These are phyloP conservation scores for Acanthamoeba quina DNA, from an alignment of 208 protist species.

Conservation along the genomic window DNA sequence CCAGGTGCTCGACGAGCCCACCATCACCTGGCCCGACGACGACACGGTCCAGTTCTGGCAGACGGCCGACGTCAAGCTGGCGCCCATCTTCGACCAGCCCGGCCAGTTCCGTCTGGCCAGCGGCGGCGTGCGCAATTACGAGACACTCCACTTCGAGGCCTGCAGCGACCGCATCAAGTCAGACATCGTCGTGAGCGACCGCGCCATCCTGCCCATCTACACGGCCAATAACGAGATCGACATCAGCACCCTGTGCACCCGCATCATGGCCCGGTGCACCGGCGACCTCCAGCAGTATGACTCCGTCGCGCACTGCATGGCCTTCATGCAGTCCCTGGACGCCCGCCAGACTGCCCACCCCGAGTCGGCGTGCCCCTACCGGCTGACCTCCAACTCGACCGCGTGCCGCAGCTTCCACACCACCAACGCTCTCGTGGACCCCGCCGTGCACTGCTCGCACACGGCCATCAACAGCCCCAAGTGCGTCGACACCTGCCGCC, in stretches of 20 bases:
- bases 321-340: constrained; percentile 13
- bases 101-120: neutral
- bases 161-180: neutral
- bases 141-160: neutral
- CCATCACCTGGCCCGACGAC: neutral
- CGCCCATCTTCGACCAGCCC: neutral
- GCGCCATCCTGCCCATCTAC: neutral
- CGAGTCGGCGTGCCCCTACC: neutral
- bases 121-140: neutral
- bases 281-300: neutral
- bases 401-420: constrained; percentile 18
- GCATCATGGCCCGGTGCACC: neutral
- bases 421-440: neutral
- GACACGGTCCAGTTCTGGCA: neutral
- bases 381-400: constrained; percentile 16
- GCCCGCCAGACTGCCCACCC: neutral
- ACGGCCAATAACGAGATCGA: neutral
- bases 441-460: constrained; percentile 38
- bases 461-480: neutral
- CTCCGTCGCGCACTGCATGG: neutral
- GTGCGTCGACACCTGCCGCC: neutral
- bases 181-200: neutral
- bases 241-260: neutral
- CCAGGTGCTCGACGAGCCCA: neutral
- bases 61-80: neutral